phyloP scores from a whole-genome alignment of 2,329 filamentous ascomycete species.

The Claviceps pusilla region DNA sequence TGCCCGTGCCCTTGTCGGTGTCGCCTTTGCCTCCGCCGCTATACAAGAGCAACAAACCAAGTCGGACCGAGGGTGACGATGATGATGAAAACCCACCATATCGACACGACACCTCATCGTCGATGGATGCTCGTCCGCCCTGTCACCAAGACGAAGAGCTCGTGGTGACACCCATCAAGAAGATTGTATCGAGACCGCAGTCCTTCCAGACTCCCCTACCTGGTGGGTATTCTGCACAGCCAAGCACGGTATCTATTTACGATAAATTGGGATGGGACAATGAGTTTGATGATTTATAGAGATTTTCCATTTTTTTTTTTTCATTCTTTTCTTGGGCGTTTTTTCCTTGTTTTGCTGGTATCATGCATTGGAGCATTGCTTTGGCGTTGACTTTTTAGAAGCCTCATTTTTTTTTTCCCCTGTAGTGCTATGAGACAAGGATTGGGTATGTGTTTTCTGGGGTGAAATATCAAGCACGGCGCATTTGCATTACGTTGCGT shows the following conservation, averaged over 20 bases:
- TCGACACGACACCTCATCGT: conserved; percentile 6
- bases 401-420: background rate
- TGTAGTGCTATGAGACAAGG: background rate
- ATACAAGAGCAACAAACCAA: conserved; percentile 9
- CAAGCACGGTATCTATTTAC: conserved; percentile 31
- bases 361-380: too few relatives aligned
- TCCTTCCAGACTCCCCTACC: conserved; percentile 8
- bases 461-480: too few relatives aligned
- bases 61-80: background rate
- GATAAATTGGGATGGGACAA: conserved; percentile 44
- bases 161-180: conserved; percentile 26
- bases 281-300: conserved; percentile 33
- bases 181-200: conserved; percentile 11
- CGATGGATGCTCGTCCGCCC: conserved; percentile 9
- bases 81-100: conserved; percentile 8
- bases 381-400: background rate
- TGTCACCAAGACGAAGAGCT: conserved; percentile 11
- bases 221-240: conserved; percentile 6
- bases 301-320: conserved; percentile 5
- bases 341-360: background rate
- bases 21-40: conserved; percentile 22
- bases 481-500: too few relatives aligned
- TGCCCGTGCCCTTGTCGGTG: conserved; percentile 10
- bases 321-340: background rate
- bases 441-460: background rate